phyloP scores from a whole-genome alignment of 2,329 filamentous ascomycete species.

The Colletotrichum kahawae region DNA sequence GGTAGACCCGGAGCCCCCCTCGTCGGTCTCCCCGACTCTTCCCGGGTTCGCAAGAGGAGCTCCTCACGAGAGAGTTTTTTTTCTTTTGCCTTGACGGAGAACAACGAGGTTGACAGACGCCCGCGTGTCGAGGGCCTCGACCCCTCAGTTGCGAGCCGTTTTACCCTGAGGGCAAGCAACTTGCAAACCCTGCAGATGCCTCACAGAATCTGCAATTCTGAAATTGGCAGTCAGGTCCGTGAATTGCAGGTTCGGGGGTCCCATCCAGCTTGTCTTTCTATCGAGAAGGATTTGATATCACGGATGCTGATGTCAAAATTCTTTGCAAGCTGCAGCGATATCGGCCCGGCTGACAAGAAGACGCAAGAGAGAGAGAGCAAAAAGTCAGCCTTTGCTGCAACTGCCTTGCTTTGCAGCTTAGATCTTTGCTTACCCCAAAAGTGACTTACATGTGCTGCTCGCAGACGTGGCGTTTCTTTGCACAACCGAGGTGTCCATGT shows the following conservation, averaged over 20 bases:
- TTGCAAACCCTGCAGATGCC: background rate
- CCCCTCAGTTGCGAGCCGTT: background rate
- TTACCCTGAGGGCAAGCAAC: background rate
- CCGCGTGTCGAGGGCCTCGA: background rate
- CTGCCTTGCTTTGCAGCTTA: background rate
- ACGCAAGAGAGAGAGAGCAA: background rate
- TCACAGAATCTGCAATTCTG: background rate
- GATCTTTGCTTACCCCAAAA: background rate
- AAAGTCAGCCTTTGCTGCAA: background rate
- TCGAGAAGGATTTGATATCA: background rate
- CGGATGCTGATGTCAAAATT: background rate
- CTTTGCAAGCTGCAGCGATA: background rate
- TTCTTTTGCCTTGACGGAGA: background rate
- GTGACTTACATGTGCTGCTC: background rate
- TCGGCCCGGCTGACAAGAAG: background rate
- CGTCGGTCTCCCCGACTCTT: conserved; percentile 6
- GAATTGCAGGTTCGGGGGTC: background rate
- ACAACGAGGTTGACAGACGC: background rate
- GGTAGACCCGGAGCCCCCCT: background rate
- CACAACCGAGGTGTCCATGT: background rate
- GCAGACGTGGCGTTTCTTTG: background rate
- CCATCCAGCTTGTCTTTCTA: background rate
- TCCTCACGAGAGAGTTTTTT: background rate
- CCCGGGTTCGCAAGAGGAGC: background rate
- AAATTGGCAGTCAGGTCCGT: background rate